phyloP scores from a whole-genome alignment of 768 basidiomycete species.

The Cyclocybe aegerita region DNA sequence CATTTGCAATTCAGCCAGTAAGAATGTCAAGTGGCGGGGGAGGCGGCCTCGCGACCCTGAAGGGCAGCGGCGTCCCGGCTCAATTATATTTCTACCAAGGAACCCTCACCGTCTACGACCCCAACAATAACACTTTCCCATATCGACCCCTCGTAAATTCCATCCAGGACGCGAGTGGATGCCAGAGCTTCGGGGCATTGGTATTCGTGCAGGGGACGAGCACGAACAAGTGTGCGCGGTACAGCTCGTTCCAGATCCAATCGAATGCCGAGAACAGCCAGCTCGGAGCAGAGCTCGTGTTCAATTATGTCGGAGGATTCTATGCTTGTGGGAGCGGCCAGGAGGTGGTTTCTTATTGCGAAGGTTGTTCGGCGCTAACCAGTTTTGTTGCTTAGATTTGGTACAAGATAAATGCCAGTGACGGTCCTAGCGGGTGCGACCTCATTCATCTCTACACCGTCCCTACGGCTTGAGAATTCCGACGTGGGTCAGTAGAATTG shows the following conservation, averaged over 20 bases:
- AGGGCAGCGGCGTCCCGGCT: conserved; percentile 24
- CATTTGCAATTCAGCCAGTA: conserved; percentile 21
- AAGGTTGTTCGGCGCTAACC: conserved; percentile 12
- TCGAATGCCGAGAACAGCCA: conserved; percentile 28
- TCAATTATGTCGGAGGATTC: conserved; percentile 6
- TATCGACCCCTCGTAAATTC: conserved; percentile 21
- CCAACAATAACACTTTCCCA: conserved; percentile 11
- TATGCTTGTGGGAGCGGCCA: conserved; percentile 9
- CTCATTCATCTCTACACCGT: not conserved
- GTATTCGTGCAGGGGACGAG: conserved; percentile 24
- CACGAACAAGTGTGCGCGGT: conserved; percentile 31
- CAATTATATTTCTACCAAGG: conserved; percentile 33
- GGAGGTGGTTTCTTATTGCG: conserved; percentile 1
- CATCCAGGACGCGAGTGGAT: conserved; percentile 18
- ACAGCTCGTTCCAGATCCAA: conserved; percentile 24
- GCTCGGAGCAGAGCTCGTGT: conserved; percentile 8
- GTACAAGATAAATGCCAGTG: not conserved
- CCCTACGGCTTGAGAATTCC: too few relatives aligned
- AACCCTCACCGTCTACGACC: conserved; percentile 17
- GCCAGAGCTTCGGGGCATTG: conserved; percentile 25
- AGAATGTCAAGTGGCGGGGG: conserved; percentile 22
- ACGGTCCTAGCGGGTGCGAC: not conserved
- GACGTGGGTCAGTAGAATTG: too few relatives aligned
- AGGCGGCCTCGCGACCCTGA: conserved; percentile 21
- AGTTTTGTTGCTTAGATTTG: not conserved